Conservation (phyloP, 352 stramenopile species). For the Globisporangium spinosum region DNA sequence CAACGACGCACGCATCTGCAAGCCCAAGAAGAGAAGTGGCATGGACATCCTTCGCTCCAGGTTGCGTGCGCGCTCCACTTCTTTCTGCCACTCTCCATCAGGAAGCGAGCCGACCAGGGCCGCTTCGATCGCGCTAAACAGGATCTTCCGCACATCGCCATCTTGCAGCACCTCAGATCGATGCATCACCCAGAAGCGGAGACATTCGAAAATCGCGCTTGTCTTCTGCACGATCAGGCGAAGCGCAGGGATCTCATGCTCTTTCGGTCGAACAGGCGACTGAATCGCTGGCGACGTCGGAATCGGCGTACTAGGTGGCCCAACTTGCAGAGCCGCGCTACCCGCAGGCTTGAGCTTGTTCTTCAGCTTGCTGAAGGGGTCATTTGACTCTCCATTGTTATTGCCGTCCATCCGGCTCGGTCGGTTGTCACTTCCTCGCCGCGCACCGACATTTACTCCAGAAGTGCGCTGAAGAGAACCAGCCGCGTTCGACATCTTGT, state of each 20-base stretch:
- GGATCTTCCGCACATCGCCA: slow-evolving; percentile 73
- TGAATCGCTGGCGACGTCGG: slow-evolving; percentile 29
- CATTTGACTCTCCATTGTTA: slow-evolving; percentile 29
- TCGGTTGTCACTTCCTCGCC: slow-evolving; percentile 49
- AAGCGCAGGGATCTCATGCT: slow-evolving; percentile 67
- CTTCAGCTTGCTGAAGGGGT: slow-evolving; percentile 71
- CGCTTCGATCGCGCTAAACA: slow-evolving; percentile 84
- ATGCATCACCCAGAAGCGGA: slow-evolving; percentile 85
- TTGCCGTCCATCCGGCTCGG: slow-evolving; percentile 37
- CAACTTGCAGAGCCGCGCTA: slow-evolving; percentile 7
- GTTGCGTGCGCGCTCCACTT: slow-evolving; percentile 70
- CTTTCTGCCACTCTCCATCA: slow-evolving; percentile 73
- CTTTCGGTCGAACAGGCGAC: slow-evolving; percentile 36
- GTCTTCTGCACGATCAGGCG: slow-evolving; percentile 82
- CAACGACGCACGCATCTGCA: slow-evolving; percentile 82
- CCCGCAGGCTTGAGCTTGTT: slow-evolving; percentile 47
- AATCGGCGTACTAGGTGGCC: slow-evolving; percentile 4
- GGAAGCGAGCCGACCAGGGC: slow-evolving; percentile 79
- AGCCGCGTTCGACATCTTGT: slow-evolving; percentile 26
- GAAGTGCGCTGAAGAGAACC: slow-evolving; percentile 23
- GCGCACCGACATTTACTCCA: slow-evolving; percentile 17
- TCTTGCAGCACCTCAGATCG: slow-evolving; percentile 72
- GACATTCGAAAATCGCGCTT: slow-evolving; percentile 79
- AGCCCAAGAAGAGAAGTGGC: slow-evolving; percentile 76
- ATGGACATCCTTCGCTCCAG: slow-evolving; percentile 71